Evolutionary conservation across 768 basidiomycete species (phyloP).

Genomic region (Tricholomella constricta): DNA sequence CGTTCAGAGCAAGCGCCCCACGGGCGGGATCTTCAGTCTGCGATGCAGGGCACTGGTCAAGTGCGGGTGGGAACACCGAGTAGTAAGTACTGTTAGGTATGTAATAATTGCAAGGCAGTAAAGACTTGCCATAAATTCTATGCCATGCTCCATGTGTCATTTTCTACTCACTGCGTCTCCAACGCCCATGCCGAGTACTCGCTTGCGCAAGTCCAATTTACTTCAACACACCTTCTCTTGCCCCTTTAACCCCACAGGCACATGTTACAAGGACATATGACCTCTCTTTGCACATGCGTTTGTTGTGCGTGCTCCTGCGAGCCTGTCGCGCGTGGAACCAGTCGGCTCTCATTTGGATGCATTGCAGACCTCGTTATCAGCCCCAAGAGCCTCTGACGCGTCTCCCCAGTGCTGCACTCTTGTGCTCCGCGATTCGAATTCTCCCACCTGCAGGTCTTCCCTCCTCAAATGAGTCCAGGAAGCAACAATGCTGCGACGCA

Average conservation of each 20-base stretch:
- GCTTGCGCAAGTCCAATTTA: too few relatives aligned
- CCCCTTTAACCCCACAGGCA: neutral
- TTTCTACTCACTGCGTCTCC: too few relatives aligned
- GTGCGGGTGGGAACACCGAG: too few relatives aligned
- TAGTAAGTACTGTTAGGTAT: too few relatives aligned
- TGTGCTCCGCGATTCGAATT: neutral
- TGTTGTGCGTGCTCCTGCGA: neutral
- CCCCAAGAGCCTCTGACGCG: neutral
- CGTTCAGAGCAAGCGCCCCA: constrained; percentile 55
- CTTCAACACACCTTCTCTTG: neutral
- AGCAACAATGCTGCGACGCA: neutral
- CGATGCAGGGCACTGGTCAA: too few relatives aligned
- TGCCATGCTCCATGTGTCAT: too few relatives aligned
- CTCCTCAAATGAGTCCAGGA: neutral
- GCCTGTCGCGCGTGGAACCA: neutral
- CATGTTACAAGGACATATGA: neutral
- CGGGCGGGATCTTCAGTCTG: constrained; percentile 65
- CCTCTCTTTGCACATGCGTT: neutral
- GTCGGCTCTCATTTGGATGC: neutral
- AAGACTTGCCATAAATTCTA: too few relatives aligned
- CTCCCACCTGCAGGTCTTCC: neutral
- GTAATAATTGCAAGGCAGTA: too few relatives aligned
- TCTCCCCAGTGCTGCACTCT: neutral
- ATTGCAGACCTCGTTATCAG: neutral
- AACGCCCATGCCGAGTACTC: too few relatives aligned